phyloP scores from a whole-genome alignment of 441 rosid genomes.

The Biscutella laevigata region DNA sequence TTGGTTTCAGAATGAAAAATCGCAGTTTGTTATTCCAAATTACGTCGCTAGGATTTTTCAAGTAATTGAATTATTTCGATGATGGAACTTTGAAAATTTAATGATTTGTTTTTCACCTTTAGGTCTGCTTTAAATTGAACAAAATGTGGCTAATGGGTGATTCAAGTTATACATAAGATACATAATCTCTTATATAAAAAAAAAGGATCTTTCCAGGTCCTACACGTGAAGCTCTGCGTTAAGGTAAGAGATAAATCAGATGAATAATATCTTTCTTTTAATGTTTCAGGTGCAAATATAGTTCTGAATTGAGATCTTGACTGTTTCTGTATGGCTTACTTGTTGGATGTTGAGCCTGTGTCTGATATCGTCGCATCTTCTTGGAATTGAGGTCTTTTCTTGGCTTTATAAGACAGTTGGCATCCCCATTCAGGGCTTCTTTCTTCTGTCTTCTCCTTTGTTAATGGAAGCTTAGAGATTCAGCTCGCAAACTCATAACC shows the following conservation, averaged over 20 bases:
- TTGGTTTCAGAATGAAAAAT: not conserved
- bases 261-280: not conserved
- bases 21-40: not conserved
- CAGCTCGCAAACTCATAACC: conserved; percentile 15
- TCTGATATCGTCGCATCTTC: not conserved
- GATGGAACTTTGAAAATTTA: not conserved
- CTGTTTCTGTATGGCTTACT: not conserved
- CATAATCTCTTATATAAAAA: not conserved
- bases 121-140: not conserved
- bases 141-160: not conserved
- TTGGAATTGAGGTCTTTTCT: not conserved
- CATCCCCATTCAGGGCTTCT: not conserved
- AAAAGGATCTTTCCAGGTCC: not conserved
- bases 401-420: too few relatives aligned
- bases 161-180: not conserved
- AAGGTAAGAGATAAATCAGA: not conserved
- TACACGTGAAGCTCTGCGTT: not conserved
- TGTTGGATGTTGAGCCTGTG: not conserved
- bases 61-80: not conserved
- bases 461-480: conserved; percentile 16
- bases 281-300: conserved; percentile 6
- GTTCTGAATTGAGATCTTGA: not conserved
- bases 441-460: not conserved
- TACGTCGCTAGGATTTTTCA: not conserved
- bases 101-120: not conserved